Evolutionary conservation across 441 rosid genomes (phyloP).

Genomic region (Brassica hybrid): DNA sequence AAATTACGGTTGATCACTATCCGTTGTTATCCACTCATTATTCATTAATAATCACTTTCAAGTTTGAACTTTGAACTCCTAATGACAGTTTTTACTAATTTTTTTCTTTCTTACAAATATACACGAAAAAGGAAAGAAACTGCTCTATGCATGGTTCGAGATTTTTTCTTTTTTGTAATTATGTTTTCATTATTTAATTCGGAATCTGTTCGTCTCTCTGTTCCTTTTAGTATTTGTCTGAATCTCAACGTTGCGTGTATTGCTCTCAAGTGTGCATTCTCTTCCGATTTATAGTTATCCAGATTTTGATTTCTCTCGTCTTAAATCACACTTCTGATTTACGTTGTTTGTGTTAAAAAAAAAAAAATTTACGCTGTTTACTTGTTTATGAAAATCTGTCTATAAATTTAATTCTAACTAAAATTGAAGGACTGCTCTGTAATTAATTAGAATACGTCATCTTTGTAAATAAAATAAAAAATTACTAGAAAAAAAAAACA

Average conservation of each 20-base stretch:
- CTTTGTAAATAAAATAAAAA: neutral
- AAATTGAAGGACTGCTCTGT: conserved; percentile 25
- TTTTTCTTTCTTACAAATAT: too few relatives aligned
- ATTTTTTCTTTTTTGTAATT: neutral
- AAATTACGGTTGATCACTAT: neutral
- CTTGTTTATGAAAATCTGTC: neutral
- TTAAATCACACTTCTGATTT: neutral
- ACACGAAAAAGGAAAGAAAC: too few relatives aligned
- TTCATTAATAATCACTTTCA: neutral
- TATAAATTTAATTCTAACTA: neutral
- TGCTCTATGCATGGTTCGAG: too few relatives aligned
- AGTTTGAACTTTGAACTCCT: too few relatives aligned
- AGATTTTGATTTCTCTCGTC: neutral
- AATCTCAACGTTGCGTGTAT: neutral
- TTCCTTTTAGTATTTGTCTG: neutral
- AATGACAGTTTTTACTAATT: too few relatives aligned
- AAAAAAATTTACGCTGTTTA: neutral
- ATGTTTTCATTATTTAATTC: conserved; percentile 8
- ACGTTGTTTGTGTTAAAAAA: neutral
- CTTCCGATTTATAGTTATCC: neutral
- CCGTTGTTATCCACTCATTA: neutral
- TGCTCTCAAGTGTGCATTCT: neutral
- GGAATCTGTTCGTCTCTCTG: neutral
- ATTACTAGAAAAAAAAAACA: neutral
- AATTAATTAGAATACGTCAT: conserved; percentile 23